These are phyloP conservation scores for Pseudogymnoascus destructans DNA, from an alignment of 2,329 filamentous ascomycete genomes.

Conservation along the genomic window DNA sequence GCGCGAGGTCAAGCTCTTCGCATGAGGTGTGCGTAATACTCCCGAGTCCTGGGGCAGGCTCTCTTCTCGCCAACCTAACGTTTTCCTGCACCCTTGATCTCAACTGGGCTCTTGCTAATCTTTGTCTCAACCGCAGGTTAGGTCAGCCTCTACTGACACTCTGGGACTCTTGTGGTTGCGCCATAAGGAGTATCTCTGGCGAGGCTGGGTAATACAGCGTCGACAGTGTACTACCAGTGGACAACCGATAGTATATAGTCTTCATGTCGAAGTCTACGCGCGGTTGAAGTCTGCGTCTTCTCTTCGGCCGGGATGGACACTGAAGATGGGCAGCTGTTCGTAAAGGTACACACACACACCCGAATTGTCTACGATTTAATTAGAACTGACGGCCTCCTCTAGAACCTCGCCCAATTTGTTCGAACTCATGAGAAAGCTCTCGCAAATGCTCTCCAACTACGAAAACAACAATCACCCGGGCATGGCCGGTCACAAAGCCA, in stretches of 20 bases:
- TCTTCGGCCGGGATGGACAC: slow-evolving; percentile 36
- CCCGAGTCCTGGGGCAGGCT: neutral
- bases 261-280: slow-evolving; percentile 10
- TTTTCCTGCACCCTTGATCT: neutral
- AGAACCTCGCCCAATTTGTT: slow-evolving; percentile 95
- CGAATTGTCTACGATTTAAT: neutral
- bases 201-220: slow-evolving; percentile 7
- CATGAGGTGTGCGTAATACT: neutral
- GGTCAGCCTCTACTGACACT: slow-evolving; percentile 6
- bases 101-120: neutral
- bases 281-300: slow-evolving; percentile 9
- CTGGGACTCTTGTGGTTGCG: slow-evolving; percentile 3
- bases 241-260: slow-evolving; percentile 8
- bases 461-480: slow-evolving; percentile 55
- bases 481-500: slow-evolving; percentile 57
- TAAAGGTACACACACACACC: slow-evolving; percentile 50
- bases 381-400: slow-evolving; percentile 20
- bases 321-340: slow-evolving; percentile 80
- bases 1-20: neutral
- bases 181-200: neutral
- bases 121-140: neutral
- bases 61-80: neutral
- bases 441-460: slow-evolving; percentile 84
- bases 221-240: slow-evolving; percentile 9
- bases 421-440: slow-evolving; percentile 94